phyloP scores from a whole-genome alignment of 2,329 filamentous ascomycete species.

The Drechslerella dactyloides region DNA sequence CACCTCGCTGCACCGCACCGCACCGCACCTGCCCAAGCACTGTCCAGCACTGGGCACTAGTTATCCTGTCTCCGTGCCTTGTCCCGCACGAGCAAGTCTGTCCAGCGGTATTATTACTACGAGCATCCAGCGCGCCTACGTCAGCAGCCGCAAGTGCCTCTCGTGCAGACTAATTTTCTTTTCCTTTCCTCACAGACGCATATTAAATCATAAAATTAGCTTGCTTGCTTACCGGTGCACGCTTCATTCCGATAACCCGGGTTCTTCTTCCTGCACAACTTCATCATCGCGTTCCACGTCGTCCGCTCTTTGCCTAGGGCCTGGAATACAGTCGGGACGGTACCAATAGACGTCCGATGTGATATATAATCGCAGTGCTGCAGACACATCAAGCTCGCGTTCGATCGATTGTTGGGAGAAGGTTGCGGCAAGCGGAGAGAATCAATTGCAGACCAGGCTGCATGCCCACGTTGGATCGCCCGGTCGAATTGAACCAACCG shows the following conservation, averaged over 20 bases:
- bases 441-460: neutral
- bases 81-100: conserved; percentile 5
- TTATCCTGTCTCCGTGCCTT: conserved; percentile 8
- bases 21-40: neutral
- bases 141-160: conserved; percentile 6
- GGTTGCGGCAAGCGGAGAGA: neutral
- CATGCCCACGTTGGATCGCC: conserved; percentile 26
- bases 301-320: conserved; percentile 15
- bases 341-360: neutral
- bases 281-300: conserved; percentile 16
- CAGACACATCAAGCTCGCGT: neutral
- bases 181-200: neutral
- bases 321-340: neutral
- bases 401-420: neutral
- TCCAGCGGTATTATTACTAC: neutral
- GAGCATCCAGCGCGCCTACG: conserved; percentile 12
- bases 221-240: neutral
- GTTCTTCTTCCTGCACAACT: conserved; percentile 28
- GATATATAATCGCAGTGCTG: neutral
- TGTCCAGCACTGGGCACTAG: neutral
- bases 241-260: conserved; percentile 43
- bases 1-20: neutral
- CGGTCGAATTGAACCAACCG: conserved; percentile 21
- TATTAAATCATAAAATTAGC: too few relatives aligned
- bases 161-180: neutral